Conservation (phyloP, 208 protist species). For the Wallacemonas collosoma region DNA sequence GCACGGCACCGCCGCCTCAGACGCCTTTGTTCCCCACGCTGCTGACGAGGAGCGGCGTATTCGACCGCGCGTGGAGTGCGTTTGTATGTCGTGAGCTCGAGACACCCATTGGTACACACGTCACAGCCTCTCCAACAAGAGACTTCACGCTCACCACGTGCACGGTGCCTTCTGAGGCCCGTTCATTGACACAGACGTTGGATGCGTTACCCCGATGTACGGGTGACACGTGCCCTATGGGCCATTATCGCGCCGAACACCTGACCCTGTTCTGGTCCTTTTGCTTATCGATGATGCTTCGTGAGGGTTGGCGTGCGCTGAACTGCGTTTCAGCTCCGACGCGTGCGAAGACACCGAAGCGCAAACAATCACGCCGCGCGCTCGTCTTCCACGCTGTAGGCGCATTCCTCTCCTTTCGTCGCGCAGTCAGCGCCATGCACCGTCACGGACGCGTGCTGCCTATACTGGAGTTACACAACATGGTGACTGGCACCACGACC, state of each 20-base stretch:
- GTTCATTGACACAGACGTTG: not conserved
- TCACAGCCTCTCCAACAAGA: not conserved
- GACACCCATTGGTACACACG: not conserved
- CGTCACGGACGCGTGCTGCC: constrained; percentile 52
- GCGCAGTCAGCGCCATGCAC: constrained; percentile 59
- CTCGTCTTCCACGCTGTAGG: constrained; percentile 49
- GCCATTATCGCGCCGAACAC: not conserved
- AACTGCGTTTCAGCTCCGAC: not conserved
- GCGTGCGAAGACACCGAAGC: constrained; percentile 6
- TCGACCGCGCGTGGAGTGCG: not conserved
- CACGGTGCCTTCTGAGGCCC: too few species aligned
- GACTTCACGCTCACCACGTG: too few species aligned
- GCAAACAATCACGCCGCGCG: not conserved
- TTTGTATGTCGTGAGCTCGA: not conserved
- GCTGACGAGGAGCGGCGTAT: not conserved
- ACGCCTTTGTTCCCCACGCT: not conserved
- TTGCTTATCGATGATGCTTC: constrained; percentile 1
- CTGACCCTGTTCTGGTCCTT: constrained; percentile 17
- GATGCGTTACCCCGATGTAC: not conserved
- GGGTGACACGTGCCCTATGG: not conserved
- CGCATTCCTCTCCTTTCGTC: constrained; percentile 56
- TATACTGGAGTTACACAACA: constrained; percentile 43
- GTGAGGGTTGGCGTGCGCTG: constrained; percentile 14
- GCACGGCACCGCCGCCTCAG: not conserved
- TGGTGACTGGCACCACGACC: constrained; percentile 11